A percentile compares a stretch with the other conserved stretches of the same genome.
Evolutionary conservation across 495 filamentous ascomycete species (phyloP).

Genomic region (Xylaria castorea): DNA sequence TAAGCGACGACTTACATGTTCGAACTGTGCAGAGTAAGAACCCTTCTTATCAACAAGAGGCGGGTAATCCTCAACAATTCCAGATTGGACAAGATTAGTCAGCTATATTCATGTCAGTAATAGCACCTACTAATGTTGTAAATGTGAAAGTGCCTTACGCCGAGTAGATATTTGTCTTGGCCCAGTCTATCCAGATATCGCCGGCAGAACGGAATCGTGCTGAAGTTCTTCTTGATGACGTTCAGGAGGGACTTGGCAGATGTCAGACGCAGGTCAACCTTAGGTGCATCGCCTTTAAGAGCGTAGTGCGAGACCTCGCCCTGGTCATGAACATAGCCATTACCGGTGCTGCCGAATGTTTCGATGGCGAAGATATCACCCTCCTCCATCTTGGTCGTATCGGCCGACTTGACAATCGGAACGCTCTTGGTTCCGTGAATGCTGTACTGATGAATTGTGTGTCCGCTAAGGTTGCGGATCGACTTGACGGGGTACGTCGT

Average conservation of each 20-base stretch:
- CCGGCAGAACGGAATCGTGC: conserved; percentile 84
- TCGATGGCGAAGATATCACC: conserved; percentile 93
- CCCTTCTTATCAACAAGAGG: conserved; percentile 92
- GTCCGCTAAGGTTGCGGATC: conserved; percentile 88
- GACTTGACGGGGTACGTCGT: conserved; percentile 81
- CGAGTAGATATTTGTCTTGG: conserved; percentile 86
- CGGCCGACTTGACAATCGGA: conserved; percentile 82
- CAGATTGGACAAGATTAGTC: conserved; percentile 84
- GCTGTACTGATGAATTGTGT: conserved; percentile 83
- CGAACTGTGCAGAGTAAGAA: conserved; percentile 91
- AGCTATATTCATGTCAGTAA: conserved; percentile 59
- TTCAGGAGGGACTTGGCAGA: conserved; percentile 84
- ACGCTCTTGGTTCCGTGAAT: conserved; percentile 91
- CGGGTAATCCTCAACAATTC: conserved; percentile 89
- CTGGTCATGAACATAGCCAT: conserved; percentile 82
- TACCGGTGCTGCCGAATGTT: conserved; percentile 92
- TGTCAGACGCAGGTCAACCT: conserved; percentile 69
- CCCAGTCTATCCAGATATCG: conserved; percentile 86
- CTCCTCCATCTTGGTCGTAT: conserved; percentile 92
- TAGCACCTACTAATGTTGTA: not conserved
- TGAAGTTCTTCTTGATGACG: conserved; percentile 92
- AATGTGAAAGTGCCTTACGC: conserved; percentile 57
- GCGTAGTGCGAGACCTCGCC: conserved; percentile 85
- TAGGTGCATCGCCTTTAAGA: conserved; percentile 66
- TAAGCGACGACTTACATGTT: conserved; percentile 74